These are phyloP conservation scores for Coccomyxa subellipsoidea DNA, from an alignment of 163 green algal genomes.

Conservation along the genomic window DNA sequence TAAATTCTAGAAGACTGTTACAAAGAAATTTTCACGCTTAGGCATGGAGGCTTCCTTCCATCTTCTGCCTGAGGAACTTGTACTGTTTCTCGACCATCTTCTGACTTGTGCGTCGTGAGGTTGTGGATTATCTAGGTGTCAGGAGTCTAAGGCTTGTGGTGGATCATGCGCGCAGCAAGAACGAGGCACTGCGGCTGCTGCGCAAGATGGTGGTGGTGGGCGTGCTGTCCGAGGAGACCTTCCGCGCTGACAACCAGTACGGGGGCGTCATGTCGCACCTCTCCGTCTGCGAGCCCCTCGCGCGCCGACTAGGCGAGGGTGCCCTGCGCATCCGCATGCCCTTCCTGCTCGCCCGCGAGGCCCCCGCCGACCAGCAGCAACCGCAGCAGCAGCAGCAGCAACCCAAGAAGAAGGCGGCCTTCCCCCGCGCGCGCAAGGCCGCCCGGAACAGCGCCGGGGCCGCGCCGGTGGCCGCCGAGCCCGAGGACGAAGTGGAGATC, in stretches of 20 bases:
- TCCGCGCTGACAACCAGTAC: conserved; percentile 54
- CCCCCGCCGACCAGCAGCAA: neutral
- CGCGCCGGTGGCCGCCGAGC: neutral
- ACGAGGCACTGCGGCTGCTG: conserved; percentile 57
- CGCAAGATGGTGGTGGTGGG: conserved; percentile 51
- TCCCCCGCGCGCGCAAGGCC: neutral
- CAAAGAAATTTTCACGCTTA: no score
- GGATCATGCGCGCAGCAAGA: conserved; percentile 30
- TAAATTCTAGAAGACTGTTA: no score
- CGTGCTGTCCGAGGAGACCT: conserved; percentile 58
- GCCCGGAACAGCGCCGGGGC: neutral
- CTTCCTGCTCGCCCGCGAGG: neutral
- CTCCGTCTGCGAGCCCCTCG: neutral
- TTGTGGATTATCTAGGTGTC: neutral
- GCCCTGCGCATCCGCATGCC: conserved; percentile 20
- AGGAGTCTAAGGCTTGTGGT: no score
- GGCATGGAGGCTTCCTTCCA: neutral
- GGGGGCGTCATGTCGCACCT: conserved; percentile 30
- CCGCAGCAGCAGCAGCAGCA: neutral
- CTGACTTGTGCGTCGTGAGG: neutral
- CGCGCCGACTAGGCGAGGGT: neutral
- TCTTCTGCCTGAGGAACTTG: neutral
- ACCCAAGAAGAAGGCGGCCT: neutral
- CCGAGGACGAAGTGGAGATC: conserved; percentile 8
- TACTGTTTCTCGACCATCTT: no score